Percentiles rank a stretch among this genome's conserved stretches.
These are phyloP conservation scores for Fomitopsis betulina DNA, from an alignment of 1,284 basidiomycete genomes.

Conservation along the genomic window DNA sequence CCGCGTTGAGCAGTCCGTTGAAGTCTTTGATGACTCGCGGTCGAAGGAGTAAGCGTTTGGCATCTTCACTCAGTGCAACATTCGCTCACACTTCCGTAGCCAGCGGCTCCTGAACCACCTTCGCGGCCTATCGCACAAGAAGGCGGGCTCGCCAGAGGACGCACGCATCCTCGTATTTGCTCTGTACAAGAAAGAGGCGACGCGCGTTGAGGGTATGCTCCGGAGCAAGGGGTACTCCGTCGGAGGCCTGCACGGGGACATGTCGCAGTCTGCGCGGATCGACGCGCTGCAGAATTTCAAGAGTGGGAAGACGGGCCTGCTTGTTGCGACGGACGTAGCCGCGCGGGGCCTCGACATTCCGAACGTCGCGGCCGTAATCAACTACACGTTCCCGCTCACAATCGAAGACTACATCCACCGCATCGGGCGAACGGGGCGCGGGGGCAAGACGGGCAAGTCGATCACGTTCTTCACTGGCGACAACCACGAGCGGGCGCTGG, in stretches of 20 bases:
- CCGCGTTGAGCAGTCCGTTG: slow-evolving; percentile 80
- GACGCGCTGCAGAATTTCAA: slow-evolving; percentile 91
- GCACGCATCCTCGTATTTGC: slow-evolving; percentile 91
- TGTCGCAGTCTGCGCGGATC: slow-evolving; percentile 85
- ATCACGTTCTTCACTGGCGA: slow-evolving; percentile 97
- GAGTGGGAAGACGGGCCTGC: slow-evolving; percentile 73
- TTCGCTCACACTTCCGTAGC: slow-evolving; percentile 34
- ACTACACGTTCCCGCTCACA: slow-evolving; percentile 97
- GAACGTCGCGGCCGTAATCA: slow-evolving; percentile 88
- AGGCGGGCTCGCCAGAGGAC: slow-evolving; percentile 48
- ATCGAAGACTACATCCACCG: slow-evolving; percentile 97
- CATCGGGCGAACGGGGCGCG: slow-evolving; percentile 94
- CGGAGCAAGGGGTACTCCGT: slow-evolving; percentile 79
- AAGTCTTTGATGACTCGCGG: slow-evolving; percentile 86
- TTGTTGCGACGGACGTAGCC: slow-evolving; percentile 98
- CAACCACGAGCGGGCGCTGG: slow-evolving; percentile 80
- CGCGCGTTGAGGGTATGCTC: slow-evolving; percentile 83
- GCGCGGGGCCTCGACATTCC: slow-evolving; percentile 97
- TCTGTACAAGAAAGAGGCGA: slow-evolving; percentile 96
- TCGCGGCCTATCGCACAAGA: slow-evolving; percentile 57
- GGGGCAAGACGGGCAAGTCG: slow-evolving; percentile 86
- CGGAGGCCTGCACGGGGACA: slow-evolving; percentile 89
- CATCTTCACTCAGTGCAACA: background rate
- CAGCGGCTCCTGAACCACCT: slow-evolving; percentile 66
- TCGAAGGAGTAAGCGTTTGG: slow-evolving; percentile 74